Evolutionary conservation across 2,329 filamentous ascomycete genomes (phyloP).

Genomic region (Penicillium sclerotigenum): DNA sequence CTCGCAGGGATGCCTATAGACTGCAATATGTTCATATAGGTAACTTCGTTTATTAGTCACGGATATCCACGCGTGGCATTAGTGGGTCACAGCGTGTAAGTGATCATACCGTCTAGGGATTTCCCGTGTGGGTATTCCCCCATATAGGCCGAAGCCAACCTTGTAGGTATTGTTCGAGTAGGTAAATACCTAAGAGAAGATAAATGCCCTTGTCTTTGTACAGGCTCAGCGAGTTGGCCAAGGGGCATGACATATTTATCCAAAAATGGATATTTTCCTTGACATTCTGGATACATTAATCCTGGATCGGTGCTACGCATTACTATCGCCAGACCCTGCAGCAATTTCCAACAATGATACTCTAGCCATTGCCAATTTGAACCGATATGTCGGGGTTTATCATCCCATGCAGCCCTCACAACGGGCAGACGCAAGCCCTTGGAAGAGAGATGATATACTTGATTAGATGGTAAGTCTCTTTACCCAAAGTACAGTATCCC

Average conservation of each 20-base stretch:
- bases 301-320: constrained; percentile 73
- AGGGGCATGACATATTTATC: constrained; percentile 28
- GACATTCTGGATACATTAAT: constrained; percentile 74
- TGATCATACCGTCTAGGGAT: constrained; percentile 9
- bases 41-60: background rate
- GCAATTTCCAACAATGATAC: background rate
- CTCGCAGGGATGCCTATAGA: background rate
- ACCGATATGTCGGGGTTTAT: constrained; percentile 29
- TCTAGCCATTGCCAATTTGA: constrained; percentile 7
- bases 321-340: constrained; percentile 17
- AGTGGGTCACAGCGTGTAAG: background rate
- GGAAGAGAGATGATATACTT: constrained; percentile 32
- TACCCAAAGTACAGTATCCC: background rate
- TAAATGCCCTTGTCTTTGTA: background rate
- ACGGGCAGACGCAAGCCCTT: constrained; percentile 28
- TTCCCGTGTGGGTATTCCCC: constrained; percentile 10
- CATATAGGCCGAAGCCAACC: too few relatives aligned
- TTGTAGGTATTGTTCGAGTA: background rate
- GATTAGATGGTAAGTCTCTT: constrained; percentile 25
- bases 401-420: constrained; percentile 25
- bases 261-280: constrained; percentile 76
- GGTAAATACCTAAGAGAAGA: constrained; percentile 8
- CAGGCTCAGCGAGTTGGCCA: background rate
- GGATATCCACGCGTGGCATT: background rate
- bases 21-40: background rate